A percentile compares a stretch with the other conserved stretches of the same genome.
Evolutionary conservation across 768 basidiomycete genomes (phyloP).

Genomic region (Lenzites betulinus): DNA sequence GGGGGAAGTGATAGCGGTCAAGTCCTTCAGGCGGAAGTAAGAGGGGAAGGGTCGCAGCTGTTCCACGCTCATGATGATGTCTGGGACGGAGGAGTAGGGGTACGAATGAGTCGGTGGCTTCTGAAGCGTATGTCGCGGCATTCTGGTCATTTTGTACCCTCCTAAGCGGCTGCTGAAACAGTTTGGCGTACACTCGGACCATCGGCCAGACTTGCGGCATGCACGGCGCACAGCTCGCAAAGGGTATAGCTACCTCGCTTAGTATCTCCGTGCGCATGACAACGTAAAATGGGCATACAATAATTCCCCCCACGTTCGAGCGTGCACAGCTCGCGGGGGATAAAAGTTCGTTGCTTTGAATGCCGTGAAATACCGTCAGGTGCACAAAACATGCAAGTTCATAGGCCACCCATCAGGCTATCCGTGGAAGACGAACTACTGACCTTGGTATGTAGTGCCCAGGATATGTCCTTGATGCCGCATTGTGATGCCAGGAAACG

Average conservation of each 20-base stretch:
- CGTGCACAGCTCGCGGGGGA: too few relatives aligned
- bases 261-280: background rate
- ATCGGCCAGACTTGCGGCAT: background rate
- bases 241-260: constrained; percentile 5
- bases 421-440: background rate
- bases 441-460: background rate
- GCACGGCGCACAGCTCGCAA: background rate
- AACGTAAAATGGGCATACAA: background rate
- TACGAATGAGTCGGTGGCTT: background rate
- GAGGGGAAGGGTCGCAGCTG: constrained; percentile 34
- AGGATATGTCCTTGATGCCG: constrained; percentile 2
- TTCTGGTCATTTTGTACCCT: constrained; percentile 10
- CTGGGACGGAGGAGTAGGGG: background rate
- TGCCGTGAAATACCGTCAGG: too few relatives aligned
- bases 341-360: too few relatives aligned
- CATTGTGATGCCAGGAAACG: constrained; percentile 4
- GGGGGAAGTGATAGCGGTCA: constrained; percentile 38
- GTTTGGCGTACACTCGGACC: background rate
- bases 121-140: background rate
- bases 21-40: constrained; percentile 39
- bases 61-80: constrained; percentile 28
- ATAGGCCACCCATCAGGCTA: background rate
- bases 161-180: background rate
- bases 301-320: too few relatives aligned
- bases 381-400: background rate